Conservation (phyloP, 257 asterid species). For the Salvia rosmarinus region DNA sequence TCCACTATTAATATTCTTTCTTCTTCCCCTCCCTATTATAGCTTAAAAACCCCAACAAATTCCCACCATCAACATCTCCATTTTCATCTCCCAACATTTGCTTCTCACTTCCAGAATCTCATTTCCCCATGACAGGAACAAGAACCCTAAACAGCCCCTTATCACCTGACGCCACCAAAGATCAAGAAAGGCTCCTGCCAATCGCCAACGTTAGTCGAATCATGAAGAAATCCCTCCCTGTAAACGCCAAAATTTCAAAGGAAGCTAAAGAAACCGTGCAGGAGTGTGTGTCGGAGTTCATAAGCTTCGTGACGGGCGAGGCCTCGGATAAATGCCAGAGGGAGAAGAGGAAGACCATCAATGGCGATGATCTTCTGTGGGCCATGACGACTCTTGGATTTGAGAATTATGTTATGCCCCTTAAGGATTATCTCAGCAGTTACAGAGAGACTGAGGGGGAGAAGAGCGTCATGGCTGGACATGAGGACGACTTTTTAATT, state of each 20-base stretch:
- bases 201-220: slow-evolving; percentile 62
- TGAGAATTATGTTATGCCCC: slow-evolving; percentile 49
- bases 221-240: slow-evolving; percentile 66
- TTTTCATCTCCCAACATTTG: not conserved
- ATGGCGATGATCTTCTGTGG: slow-evolving; percentile 65
- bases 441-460: slow-evolving; percentile 54
- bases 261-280: slow-evolving; percentile 63
- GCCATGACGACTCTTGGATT: slow-evolving; percentile 70
- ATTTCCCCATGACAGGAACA: slow-evolving; percentile 38
- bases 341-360: slow-evolving; percentile 65
- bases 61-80: not conserved
- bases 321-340: slow-evolving; percentile 64
- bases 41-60: slow-evolving; percentile 34
- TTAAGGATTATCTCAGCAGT: slow-evolving; percentile 47
- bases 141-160: slow-evolving; percentile 36
- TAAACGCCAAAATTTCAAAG: slow-evolving; percentile 66
- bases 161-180: slow-evolving; percentile 19
- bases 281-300: slow-evolving; percentile 68
- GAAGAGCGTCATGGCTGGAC: slow-evolving; percentile 33
- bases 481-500: slow-evolving; percentile 24
- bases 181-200: slow-evolving; percentile 52
- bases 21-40: not conserved
- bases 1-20: slow-evolving; percentile 34
- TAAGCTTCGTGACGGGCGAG: slow-evolving; percentile 64
- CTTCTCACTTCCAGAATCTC: not conserved